These are phyloP conservation scores for Arthromyces matolae DNA, from an alignment of 768 basidiomycete genomes.

Conservation along the genomic window DNA sequence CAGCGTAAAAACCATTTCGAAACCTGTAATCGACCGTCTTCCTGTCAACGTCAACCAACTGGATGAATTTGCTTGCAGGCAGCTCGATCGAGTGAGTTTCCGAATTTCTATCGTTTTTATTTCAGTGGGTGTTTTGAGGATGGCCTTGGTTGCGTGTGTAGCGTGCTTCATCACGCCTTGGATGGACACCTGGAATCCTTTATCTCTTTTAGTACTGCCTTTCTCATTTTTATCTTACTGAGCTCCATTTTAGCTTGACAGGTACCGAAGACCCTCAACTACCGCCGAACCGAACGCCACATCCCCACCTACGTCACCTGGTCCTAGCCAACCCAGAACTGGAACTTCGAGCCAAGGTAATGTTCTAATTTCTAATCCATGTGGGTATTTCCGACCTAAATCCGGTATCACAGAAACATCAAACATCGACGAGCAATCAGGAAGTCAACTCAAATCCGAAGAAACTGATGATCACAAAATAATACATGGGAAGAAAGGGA, in stretches of 20 bases:
- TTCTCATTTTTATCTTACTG: too few species aligned
- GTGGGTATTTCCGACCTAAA: slow-evolving; percentile 22
- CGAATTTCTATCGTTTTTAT: neutral
- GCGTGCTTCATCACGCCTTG: too few species aligned
- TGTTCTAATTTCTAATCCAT: too few species aligned
- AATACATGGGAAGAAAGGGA: slow-evolving; percentile 17
- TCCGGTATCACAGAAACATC: slow-evolving; percentile 20
- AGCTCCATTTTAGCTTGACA: slow-evolving; percentile 40
- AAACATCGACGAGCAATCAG: slow-evolving; percentile 10
- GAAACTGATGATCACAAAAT: slow-evolving; percentile 11
- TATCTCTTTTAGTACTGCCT: too few species aligned
- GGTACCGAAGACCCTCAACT: slow-evolving; percentile 42
- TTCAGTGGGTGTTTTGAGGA: neutral
- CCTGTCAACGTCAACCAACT: slow-evolving; percentile 71
- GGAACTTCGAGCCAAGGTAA: slow-evolving; percentile 9
- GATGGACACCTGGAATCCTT: too few species aligned
- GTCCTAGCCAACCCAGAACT: slow-evolving; percentile 8
- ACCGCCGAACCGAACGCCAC: slow-evolving; percentile 18
- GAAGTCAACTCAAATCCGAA: slow-evolving; percentile 1
- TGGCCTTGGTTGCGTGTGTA: too few species aligned
- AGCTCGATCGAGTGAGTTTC: slow-evolving; percentile 71
- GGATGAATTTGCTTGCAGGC: slow-evolving; percentile 86
- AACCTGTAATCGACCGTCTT: slow-evolving; percentile 76
- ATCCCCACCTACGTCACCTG: slow-evolving; percentile 11
- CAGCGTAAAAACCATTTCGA: slow-evolving; percentile 74